phyloP scores from a whole-genome alignment of 73 alveolate species.

The Symbiodinium natans region DNA sequence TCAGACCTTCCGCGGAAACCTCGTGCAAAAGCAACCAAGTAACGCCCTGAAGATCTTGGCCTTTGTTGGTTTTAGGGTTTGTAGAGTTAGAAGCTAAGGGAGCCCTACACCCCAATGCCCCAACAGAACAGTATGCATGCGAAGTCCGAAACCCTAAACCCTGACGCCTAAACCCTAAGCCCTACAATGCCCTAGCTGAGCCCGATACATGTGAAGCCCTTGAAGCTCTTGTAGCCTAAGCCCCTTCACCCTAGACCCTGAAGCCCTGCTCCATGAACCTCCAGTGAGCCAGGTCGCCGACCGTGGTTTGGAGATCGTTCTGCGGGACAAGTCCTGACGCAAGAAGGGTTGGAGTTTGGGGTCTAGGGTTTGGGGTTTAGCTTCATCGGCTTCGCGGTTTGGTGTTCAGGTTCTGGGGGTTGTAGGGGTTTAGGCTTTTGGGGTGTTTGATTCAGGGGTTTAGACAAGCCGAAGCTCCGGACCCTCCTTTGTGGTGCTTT shows the following conservation, averaged over 20 bases:
- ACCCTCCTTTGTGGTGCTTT: neutral
- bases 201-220: neutral
- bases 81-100: too few relatives aligned
- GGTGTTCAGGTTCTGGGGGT: too few relatives aligned
- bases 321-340: slow-evolving; percentile 31
- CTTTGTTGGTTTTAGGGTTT: too few relatives aligned
- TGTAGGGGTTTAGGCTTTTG: neutral
- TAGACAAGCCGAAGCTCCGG: neutral
- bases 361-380: neutral
- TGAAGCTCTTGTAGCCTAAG: neutral
- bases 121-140: too few relatives aligned
- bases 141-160: neutral
- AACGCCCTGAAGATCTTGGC: too few relatives aligned
- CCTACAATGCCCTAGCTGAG: neutral
- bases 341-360: too few relatives aligned
- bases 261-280: neutral
- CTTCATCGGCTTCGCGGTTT: neutral
- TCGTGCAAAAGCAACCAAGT: too few relatives aligned
- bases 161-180: neutral
- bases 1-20: too few relatives aligned
- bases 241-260: neutral
- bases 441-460: neutral
- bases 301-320: slow-evolving; percentile 47
- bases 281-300: slow-evolving; percentile 33
- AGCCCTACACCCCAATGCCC: too few relatives aligned